Evolutionary conservation across 495 filamentous ascomycete genomes (phyloP).

Genomic region (Venustampulla echinocandica): DNA sequence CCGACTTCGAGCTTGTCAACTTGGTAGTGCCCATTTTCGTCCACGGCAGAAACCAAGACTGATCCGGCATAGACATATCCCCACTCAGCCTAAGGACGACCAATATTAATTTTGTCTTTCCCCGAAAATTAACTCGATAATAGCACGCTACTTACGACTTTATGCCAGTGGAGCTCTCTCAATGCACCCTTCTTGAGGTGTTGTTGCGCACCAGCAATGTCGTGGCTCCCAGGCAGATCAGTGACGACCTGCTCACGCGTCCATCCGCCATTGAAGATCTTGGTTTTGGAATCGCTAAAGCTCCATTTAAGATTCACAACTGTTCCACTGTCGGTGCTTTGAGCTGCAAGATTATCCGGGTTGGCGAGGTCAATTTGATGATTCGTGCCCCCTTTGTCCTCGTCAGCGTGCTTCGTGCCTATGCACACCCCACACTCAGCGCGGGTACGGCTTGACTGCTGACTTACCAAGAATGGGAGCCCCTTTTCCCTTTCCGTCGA

Average conservation of each 20-base stretch:
- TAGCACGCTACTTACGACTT: constrained; percentile 37
- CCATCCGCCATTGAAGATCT: constrained; percentile 53
- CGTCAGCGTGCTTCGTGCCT: not conserved
- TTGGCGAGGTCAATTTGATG: constrained; percentile 46
- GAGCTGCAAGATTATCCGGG: constrained; percentile 48
- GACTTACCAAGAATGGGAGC: constrained; percentile 45
- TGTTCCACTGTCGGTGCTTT: constrained; percentile 49
- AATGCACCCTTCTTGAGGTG: constrained; percentile 55
- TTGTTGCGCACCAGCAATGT: constrained; percentile 55
- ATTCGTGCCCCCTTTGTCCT: constrained; percentile 38
- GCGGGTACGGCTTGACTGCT: too few species aligned
- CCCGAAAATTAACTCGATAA: not conserved
- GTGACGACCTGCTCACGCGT: constrained; percentile 54
- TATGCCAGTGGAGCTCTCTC: constrained; percentile 59
- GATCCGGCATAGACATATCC: constrained; percentile 51
- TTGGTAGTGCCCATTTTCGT: constrained; percentile 48
- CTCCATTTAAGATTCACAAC: constrained; percentile 58
- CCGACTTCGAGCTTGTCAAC: constrained; percentile 47
- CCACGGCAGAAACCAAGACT: constrained; percentile 48
- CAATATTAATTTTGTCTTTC: constrained; percentile 1
- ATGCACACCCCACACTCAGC: too few species aligned
- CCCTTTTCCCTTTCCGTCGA: constrained; percentile 46
- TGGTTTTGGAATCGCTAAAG: constrained; percentile 54
- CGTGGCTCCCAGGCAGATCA: constrained; percentile 48
- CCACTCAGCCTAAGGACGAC: constrained; percentile 49